phyloP scores from a whole-genome alignment of 2,329 filamentous ascomycete species.

The Fusarium penzigii region DNA sequence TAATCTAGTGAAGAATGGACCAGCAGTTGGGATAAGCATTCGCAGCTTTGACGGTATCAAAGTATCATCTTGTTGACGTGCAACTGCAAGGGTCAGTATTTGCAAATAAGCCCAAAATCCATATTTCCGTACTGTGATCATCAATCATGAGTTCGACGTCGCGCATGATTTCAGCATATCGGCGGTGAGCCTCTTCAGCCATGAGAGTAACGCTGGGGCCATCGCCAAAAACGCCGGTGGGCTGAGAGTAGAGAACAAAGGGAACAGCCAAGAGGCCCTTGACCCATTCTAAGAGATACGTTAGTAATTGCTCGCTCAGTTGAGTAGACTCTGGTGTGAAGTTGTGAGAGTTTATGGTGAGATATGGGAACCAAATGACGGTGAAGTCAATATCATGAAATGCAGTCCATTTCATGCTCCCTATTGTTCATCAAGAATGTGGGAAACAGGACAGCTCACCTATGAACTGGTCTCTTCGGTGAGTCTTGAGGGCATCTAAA shows the following conservation, averaged over 20 bases:
- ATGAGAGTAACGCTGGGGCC: constrained; percentile 68
- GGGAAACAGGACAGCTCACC: constrained; percentile 45
- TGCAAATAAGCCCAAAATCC: too few species aligned
- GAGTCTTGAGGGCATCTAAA: constrained; percentile 71
- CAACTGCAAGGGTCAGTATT: constrained; percentile 50
- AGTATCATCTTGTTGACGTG: constrained; percentile 65
- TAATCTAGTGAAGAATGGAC: constrained; percentile 89
- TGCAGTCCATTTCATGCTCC: neutral
- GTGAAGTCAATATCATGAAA: neutral
- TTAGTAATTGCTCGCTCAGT: constrained; percentile 2
- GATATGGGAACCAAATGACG: constrained; percentile 4
- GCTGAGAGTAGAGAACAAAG: constrained; percentile 94
- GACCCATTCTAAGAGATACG: constrained; percentile 77
- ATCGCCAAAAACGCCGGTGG: constrained; percentile 80
- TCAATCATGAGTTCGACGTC: constrained; percentile 91
- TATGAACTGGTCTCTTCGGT: constrained; percentile 88
- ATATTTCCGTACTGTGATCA: constrained; percentile 71
- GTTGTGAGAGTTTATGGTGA: constrained; percentile 1
- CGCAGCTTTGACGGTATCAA: constrained; percentile 84
- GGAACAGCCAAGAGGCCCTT: constrained; percentile 92
- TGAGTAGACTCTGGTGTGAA: neutral
- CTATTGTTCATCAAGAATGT: neutral
- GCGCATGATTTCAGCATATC: constrained; percentile 93
- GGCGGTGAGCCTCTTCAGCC: constrained; percentile 76
- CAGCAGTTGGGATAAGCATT: constrained; percentile 85